Evolutionary conservation across 129 eudicot species (phyloP), one percentile per base, ranked within the genome.

Genomic region (Silybum marianum): DNA sequence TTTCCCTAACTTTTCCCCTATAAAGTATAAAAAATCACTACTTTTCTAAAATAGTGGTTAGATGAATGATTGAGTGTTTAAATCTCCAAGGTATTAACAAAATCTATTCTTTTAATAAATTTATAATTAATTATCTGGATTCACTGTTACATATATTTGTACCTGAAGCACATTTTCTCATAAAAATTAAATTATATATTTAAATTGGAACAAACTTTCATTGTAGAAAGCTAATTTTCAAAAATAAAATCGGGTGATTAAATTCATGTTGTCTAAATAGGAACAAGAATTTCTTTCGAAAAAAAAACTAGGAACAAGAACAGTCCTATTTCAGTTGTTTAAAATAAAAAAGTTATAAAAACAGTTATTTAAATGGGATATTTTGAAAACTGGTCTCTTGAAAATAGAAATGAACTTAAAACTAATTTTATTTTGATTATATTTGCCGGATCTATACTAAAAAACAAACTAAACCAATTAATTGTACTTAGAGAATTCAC

Each of bases 31-130:
- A 71, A 71, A 40, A 82, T 54, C 72, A 36, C 22, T 69, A 69
- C 73, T 76, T 76, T 38, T 51, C 38, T 76, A 48, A 68, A 82
- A 76, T 76, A 82, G 81, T 81, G 80, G 80, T 75, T 82, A 68
- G 77, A 75, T 82, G 76, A 76, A 82, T 82, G 81, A 70, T 82
- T 38, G 85, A 39, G 72, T 69, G 46, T 76, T 75, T 76, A 76
- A 75, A 68, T 75, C 81, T 24, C 46, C 30, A 23, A 12, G 21
- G 25, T 9, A 58, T 36, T 70, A 44, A 58, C 71, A 23, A 58
- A 66, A 73, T 58, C 23, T 58, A 18, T 58, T 5, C 10, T 16
- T 51, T 51, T 51, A 51, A 16, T 51, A 51, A 51, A 51, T n/a
- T 54, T 54, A 54, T 54, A 5, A 18, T 58, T 58, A 18, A 44